A percentile compares a stretch with the other conserved stretches of the same genome.
These are phyloP conservation scores for Lentinus tigrinus DNA, from an alignment of 768 basidiomycete genomes.

Conservation along the genomic window DNA sequence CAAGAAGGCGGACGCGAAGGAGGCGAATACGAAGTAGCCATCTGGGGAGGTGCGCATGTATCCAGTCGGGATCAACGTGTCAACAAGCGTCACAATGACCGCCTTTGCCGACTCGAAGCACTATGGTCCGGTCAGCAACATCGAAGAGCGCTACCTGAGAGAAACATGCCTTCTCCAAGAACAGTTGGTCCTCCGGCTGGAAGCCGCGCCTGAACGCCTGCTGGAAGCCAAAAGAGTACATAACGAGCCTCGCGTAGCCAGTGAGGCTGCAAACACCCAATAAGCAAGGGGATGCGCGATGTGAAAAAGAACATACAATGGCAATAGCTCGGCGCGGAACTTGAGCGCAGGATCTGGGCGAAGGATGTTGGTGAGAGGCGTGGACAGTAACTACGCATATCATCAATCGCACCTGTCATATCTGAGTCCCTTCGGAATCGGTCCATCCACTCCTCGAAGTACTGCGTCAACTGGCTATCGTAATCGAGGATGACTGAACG, in stretches of 20 bases:
- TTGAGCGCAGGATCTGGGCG: slow-evolving; percentile 51
- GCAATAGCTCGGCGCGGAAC: slow-evolving; percentile 66
- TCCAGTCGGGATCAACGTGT: slow-evolving; percentile 64
- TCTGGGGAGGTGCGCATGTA: slow-evolving; percentile 81
- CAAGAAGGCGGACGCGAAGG: slow-evolving; percentile 81
- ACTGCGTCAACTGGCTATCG: slow-evolving; percentile 55
- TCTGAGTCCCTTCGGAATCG: slow-evolving; percentile 63
- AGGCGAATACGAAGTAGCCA: slow-evolving; percentile 76
- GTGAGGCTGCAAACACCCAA: slow-evolving; percentile 49
- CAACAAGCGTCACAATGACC: slow-evolving; percentile 65
- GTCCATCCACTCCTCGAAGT: slow-evolving; percentile 64
- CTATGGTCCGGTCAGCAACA: slow-evolving; percentile 33
- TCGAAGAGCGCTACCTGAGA: not conserved
- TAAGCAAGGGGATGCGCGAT: not conserved
- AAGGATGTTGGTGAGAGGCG: too few relatives aligned
- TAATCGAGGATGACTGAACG: slow-evolving; percentile 59
- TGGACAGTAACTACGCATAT: not conserved
- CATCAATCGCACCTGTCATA: slow-evolving; percentile 42
- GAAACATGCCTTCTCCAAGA: slow-evolving; percentile 60
- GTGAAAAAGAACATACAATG: slow-evolving; percentile 53
- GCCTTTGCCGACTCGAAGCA: slow-evolving; percentile 70
- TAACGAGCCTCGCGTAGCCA: slow-evolving; percentile 75
- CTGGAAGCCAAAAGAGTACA: slow-evolving; percentile 87
- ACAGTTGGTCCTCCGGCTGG: slow-evolving; percentile 57
- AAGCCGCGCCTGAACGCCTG: slow-evolving; percentile 76